These are phyloP conservation scores for Lotus japonicus DNA, from an alignment of 306 rosid species.

Conservation along the genomic window DNA sequence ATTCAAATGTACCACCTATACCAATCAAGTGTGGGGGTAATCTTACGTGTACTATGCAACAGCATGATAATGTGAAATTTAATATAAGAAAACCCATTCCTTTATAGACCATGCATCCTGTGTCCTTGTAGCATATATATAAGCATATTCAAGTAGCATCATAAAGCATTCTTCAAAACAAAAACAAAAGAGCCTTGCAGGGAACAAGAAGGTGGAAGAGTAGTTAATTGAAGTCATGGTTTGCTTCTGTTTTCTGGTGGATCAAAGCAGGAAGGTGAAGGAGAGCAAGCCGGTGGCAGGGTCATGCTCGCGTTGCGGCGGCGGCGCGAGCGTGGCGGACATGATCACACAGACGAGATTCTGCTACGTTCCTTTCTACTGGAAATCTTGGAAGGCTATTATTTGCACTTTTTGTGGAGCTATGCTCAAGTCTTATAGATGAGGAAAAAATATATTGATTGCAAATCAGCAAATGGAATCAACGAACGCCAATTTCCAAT, in stretches of 20 bases:
- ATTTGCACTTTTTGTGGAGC: constrained; percentile 80
- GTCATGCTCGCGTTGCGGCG: constrained; percentile 63
- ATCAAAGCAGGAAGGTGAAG: constrained; percentile 52
- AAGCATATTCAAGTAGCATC: no score
- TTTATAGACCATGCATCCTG: no score
- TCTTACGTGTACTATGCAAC: no score
- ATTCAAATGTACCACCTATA: no score
- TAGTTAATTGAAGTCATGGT: no score
- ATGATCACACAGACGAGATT: constrained; percentile 61
- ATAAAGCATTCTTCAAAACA: background rate
- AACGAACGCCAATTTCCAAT: no score
- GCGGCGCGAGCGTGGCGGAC: constrained; percentile 75
- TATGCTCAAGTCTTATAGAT: constrained; percentile 63
- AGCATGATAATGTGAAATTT: no score
- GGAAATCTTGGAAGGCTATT: constrained; percentile 64
- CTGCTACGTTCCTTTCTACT: constrained; percentile 54
- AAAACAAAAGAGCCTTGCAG: background rate
- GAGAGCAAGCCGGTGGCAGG: constrained; percentile 76
- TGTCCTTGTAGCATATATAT: no score
- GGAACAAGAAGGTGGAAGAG: no score
- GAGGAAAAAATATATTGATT: background rate
- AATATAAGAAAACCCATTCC: no score
- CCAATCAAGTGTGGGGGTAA: no score
- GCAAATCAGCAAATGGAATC: no score
- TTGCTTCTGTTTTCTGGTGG: constrained; percentile 69